Evolutionary conservation across 805 yeast genomes (phyloP).

Genomic region (Teunomyces cretensis): DNA sequence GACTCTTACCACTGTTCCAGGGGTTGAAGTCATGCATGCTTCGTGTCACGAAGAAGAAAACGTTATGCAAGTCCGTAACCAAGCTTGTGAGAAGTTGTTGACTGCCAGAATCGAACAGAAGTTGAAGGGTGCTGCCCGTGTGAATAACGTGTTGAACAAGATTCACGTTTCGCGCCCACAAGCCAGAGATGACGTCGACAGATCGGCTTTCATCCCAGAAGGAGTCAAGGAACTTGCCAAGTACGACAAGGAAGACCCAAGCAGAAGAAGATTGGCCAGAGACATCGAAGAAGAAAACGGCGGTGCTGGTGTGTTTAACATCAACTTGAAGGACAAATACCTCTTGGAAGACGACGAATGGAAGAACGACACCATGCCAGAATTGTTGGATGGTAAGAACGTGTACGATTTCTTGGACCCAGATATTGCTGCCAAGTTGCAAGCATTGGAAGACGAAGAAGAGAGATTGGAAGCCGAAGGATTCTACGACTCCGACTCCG

Average conservation of each 20-base stretch:
- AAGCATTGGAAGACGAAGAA: conserved; percentile 96
- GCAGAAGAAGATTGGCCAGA: conserved; percentile 76
- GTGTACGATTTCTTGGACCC: conserved; percentile 97
- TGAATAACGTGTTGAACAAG: conserved; percentile 85
- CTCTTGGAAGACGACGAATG: conserved; percentile 93
- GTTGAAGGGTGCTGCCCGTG: conserved; percentile 88
- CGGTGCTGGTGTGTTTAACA: conserved; percentile 97
- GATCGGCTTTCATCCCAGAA: conserved; percentile 84
- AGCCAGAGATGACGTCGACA: conserved; percentile 79
- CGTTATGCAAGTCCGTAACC: conserved; percentile 92
- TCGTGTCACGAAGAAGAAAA: conserved; percentile 94
- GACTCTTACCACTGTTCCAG: conserved; percentile 62
- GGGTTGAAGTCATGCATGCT: conserved; percentile 89
- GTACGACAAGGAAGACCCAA: conserved; percentile 78
- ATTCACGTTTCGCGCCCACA: conserved; percentile 93
- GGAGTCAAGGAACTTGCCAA: conserved; percentile 58
- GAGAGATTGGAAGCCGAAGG: conserved; percentile 92
- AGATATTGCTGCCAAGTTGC: conserved; percentile 88
- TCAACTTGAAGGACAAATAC: conserved; percentile 90
- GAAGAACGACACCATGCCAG: conserved; percentile 98
- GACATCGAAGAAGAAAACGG: conserved; percentile 94
- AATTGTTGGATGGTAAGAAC: conserved; percentile 91
- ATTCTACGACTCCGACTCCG: conserved; percentile 86
- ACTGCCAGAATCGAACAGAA: conserved; percentile 96
- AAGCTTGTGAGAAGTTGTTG: conserved; percentile 94